These are phyloP conservation scores for Microsporum audouinii DNA, from an alignment of 2,329 filamentous ascomycete genomes.

Conservation along the genomic window DNA sequence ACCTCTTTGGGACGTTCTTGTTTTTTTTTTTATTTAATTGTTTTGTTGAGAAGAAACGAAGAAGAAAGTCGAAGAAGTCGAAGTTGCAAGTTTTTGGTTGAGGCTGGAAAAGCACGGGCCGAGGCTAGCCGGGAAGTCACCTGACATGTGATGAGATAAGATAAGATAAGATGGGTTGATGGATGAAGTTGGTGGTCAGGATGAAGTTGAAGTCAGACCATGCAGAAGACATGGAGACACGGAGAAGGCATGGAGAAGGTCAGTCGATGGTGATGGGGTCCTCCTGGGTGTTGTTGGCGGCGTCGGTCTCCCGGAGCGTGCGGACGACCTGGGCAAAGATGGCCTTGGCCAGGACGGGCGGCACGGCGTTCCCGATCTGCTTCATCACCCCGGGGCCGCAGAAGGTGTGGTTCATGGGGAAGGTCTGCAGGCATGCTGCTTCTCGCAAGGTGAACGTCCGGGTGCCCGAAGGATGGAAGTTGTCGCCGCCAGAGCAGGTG, in stretches of 20 bases:
- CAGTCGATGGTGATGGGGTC: neutral
- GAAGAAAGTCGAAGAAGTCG: constrained; percentile 4
- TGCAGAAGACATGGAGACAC: neutral
- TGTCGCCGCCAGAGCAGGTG: constrained; percentile 50
- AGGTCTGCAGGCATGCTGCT: constrained; percentile 57
- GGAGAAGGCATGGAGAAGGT: neutral
- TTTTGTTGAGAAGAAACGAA: constrained; percentile 21
- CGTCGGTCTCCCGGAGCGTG: constrained; percentile 28
- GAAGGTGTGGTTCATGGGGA: constrained; percentile 53
- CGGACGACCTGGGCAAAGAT: constrained; percentile 30
- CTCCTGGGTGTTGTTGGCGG: neutral
- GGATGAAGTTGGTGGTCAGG: neutral
- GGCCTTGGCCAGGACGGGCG: constrained; percentile 40
- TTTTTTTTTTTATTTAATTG: too few relatives aligned
- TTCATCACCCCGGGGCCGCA: constrained; percentile 31
- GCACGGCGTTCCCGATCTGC: constrained; percentile 73
- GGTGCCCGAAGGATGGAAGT: constrained; percentile 54
- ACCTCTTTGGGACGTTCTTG: too few relatives aligned
- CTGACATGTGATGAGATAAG: neutral
- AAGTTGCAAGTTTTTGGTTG: neutral
- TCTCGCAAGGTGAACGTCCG: constrained; percentile 57
- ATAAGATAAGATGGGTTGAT: neutral
- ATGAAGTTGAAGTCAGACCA: neutral
- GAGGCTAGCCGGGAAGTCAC: neutral
- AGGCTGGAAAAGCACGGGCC: neutral